A percentile compares a stretch with the other conserved stretches of the same genome.
phyloP scores from a whole-genome alignment of 805 yeast species.

The Metschnikowia koreensis region DNA sequence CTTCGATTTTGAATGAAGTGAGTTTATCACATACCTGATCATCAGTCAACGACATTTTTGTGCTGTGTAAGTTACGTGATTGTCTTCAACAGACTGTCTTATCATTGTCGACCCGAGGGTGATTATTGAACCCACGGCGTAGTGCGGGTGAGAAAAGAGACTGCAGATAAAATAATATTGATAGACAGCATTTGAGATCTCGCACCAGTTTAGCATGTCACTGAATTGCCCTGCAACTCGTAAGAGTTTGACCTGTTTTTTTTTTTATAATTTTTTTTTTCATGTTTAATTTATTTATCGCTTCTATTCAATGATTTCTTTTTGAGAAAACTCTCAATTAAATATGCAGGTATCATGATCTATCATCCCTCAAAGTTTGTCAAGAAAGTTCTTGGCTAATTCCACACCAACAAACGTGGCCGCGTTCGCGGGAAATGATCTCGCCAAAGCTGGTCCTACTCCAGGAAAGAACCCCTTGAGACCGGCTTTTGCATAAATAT shows the following conservation, averaged over 20 bases:
- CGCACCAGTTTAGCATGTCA: not conserved
- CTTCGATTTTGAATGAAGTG: not conserved
- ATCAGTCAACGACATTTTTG: conserved; percentile 30
- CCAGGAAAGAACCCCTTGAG: conserved; percentile 95
- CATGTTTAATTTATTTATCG: not conserved
- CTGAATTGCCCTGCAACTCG: not conserved
- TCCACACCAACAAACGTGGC: conserved; percentile 97
- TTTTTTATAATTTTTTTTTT: not conserved
- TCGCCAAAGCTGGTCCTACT: conserved; percentile 87
- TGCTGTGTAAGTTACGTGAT: conserved; percentile 2
- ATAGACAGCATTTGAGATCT: not conserved
- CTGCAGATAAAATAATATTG: conserved; percentile 4
- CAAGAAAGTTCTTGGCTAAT: conserved; percentile 52
- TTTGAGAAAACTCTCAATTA: too few species aligned
- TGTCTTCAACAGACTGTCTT: conserved; percentile 4
- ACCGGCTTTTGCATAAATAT: conserved; percentile 75
- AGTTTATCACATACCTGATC: conserved; percentile 25
- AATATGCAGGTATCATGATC: too few species aligned
- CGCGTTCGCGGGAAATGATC: conserved; percentile 99
- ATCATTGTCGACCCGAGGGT: conserved; percentile 25
- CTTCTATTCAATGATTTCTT: not conserved
- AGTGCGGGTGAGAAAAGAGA: conserved; percentile 13
- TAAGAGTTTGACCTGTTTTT: not conserved
- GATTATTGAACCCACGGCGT: conserved; percentile 16
- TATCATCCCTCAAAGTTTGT: conserved; percentile 22